phyloP scores from a whole-genome alignment of 169 alveolate species.

The Cryptosporidium canis region DNA sequence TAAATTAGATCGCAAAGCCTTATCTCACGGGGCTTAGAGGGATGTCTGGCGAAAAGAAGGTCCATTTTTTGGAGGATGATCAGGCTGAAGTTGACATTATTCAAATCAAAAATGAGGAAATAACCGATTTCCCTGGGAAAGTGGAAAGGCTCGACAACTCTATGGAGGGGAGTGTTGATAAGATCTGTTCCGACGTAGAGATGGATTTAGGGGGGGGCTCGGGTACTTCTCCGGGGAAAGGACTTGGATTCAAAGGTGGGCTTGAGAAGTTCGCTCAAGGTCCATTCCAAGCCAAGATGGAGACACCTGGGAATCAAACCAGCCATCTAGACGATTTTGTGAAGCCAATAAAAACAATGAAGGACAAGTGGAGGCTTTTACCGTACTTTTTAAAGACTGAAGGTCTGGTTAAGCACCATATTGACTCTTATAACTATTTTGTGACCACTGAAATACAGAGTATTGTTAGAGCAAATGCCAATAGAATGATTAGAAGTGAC shows the following conservation, averaged over 20 bases:
- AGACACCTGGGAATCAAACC: neutral
- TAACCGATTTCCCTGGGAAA: neutral
- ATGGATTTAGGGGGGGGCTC: neutral
- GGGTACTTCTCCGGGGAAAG: neutral
- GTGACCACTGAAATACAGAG: conserved; percentile 90
- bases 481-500: conserved; percentile 86
- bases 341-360: conserved; percentile 39
- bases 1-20: neutral
- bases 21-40: neutral
- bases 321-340: neutral
- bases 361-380: conserved; percentile 93
- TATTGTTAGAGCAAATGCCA: conserved; percentile 91
- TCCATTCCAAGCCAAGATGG: neutral
- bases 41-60: conserved; percentile 16
- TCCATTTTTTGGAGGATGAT: neutral
- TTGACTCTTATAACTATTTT: conserved; percentile 93
- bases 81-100: neutral
- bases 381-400: conserved; percentile 92
- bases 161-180: neutral
- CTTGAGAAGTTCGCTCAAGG: neutral
- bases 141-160: neutral
- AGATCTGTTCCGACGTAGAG: neutral
- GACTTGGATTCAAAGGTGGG: neutral
- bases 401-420: conserved; percentile 94
- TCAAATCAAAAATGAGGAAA: conserved; percentile 6